Percentiles rank a stretch among this genome's conserved stretches.
Conservation (phyloP, 495 filamentous ascomycete genomes). For the Pyrenula massariospora region DNA sequence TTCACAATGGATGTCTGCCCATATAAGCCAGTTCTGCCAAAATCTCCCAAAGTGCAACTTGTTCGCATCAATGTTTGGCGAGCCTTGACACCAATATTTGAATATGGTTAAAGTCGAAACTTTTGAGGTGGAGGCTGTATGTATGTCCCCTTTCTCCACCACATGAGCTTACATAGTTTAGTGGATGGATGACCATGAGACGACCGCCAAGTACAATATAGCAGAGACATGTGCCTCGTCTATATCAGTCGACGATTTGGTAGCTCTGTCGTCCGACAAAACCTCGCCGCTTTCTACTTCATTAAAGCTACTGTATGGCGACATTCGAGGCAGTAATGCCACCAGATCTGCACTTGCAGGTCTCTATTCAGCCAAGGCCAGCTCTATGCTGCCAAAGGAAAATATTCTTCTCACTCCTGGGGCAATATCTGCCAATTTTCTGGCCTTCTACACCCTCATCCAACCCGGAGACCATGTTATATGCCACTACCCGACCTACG, state of each 20-base stretch:
- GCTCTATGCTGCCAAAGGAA: conserved; percentile 33
- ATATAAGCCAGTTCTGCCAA: no score
- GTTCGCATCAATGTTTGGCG: no score
- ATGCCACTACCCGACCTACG: conserved; percentile 83
- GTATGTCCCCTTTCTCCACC: conserved; percentile 6
- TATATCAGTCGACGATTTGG: conserved; percentile 64
- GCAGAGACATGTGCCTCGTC: conserved; percentile 82
- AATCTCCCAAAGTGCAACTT: no score
- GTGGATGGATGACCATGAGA: conserved; percentile 88
- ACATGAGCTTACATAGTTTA: conserved; percentile 17
- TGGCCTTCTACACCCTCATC: conserved; percentile 62
- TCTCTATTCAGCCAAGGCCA: conserved; percentile 46
- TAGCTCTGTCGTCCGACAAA: conserved; percentile 42
- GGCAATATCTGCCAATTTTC: conserved; percentile 75
- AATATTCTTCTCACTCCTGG: conserved; percentile 70
- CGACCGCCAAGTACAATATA: conserved; percentile 63
- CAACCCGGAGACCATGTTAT: conserved; percentile 80
- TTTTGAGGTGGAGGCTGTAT: conserved; percentile 71
- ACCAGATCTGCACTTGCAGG: conserved; percentile 51
- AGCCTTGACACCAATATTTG: no score
- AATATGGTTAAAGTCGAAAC: conserved; percentile 56
- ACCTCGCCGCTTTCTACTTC: conserved; percentile 27
- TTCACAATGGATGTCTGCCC: not conserved
- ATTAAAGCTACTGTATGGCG: conserved; percentile 53
- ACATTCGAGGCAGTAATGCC: conserved; percentile 56